Evolutionary conservation across 768 basidiomycete genomes (phyloP), one percentile per base, ranked within the genome.

Genomic region (Jaapia argillacea): DNA sequence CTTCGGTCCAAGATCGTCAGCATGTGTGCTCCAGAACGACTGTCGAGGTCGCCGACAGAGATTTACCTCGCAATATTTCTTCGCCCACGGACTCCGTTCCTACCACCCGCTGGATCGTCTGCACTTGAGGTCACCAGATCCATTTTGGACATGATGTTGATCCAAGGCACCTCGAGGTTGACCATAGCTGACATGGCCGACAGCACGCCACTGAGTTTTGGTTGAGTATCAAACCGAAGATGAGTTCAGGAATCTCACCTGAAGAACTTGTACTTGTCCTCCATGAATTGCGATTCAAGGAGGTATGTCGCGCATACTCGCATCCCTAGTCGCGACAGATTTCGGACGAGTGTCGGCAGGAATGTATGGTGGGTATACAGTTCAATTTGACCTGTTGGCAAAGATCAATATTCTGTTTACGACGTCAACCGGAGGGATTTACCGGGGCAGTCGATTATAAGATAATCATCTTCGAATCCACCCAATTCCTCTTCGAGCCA

Each of bases 101-200:
- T 66, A 21, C 75, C 74, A 47, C 73, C 68, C 6, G 72, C 64
- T 36, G 73, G 68, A 53, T 81, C 80, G 33, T 85, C 79, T 4
- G 69, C 47, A 52, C 75, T 79, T 1, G 68, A 60, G 0, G 77
- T 88, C 37, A 98, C 86, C 36, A 99, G 75, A 61, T 99, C 96
- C 96, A 99, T 98, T 64, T 99, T 99, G 36, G 90, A 94, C 87
- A 99, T 91, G 59, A 98, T 66, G 54, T 98, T 98, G 48, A 99
- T 82, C 85, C 91, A 93, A 1, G 93, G 92, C 26, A 96, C 80
- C 57, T 97, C 96, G 31, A 99, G 75, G 54, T 91, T 92, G 26
- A 98, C 87, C 96, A 99, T 99, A 23, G 94, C 92, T 27, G 89
- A 92, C 96, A 99, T 97, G 23, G 96, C 96, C 35, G 87, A 88